Percentiles rank a stretch among this genome's conserved stretches.
Conservation (phyloP, 208 protist genomes). For the Leishmania tropica region DNA sequence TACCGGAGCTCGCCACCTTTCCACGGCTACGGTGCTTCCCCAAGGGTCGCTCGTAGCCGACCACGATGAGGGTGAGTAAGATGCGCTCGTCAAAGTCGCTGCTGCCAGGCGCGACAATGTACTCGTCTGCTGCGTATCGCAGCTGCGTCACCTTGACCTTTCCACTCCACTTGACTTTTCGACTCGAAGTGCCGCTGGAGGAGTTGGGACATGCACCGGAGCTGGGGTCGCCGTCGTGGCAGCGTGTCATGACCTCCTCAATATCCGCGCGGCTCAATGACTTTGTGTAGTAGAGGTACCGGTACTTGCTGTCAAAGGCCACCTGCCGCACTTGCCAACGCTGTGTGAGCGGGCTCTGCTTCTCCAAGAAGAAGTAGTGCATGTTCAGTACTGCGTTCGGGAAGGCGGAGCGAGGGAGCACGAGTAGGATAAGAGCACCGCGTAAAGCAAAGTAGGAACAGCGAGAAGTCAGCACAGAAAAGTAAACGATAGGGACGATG, state of each 20-base stretch:
- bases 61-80: slow-evolving; percentile 36
- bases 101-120: slow-evolving; percentile 35
- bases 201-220: slow-evolving; percentile 4
- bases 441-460: background rate
- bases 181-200: slow-evolving; percentile 15
- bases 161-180: slow-evolving; percentile 42
- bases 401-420: background rate
- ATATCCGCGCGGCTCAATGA: slow-evolving; percentile 28
- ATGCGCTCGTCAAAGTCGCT: slow-evolving; percentile 41
- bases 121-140: slow-evolving; percentile 43
- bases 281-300: slow-evolving; percentile 56
- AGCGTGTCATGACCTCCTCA: slow-evolving; percentile 28
- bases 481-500: background rate
- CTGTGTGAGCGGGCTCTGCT: slow-evolving; percentile 40
- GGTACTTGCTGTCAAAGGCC: slow-evolving; percentile 51
- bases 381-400: slow-evolving; percentile 8
- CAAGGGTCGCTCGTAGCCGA: slow-evolving; percentile 39
- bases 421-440: background rate
- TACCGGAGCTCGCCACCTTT: slow-evolving; percentile 9
- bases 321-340: slow-evolving; percentile 52
- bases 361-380: slow-evolving; percentile 52
- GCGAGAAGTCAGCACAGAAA: background rate
- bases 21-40: background rate
- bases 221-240: slow-evolving; percentile 19
- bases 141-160: slow-evolving; percentile 51